Percentiles rank a stretch among this genome's conserved stretches.
Conservation (phyloP, 192 early-diverging fungal species). For the Entomortierella beljakovae region DNA sequence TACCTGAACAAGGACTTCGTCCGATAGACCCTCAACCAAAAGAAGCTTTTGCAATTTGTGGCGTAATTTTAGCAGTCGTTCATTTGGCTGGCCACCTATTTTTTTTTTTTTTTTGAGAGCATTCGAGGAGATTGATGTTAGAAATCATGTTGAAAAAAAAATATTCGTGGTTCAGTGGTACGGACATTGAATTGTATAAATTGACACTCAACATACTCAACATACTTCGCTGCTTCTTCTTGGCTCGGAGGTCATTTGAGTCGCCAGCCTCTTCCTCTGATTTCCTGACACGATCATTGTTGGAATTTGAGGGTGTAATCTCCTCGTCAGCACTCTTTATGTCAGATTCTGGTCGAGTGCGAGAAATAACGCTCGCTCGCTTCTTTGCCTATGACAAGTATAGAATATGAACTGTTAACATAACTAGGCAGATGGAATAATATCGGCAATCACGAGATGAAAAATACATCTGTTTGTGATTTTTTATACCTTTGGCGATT, state of each 20-base stretch:
- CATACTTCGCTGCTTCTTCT: slow-evolving; percentile 50
- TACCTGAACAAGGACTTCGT: slow-evolving; percentile 51
- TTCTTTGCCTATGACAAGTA: slow-evolving; percentile 37
- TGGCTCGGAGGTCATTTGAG: slow-evolving; percentile 34
- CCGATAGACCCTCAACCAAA: slow-evolving; percentile 41
- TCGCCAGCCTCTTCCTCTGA: slow-evolving; percentile 50
- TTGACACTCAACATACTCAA: not conserved
- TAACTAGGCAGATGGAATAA: no score
- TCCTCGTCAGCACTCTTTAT: slow-evolving; percentile 40
- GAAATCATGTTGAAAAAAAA: not conserved
- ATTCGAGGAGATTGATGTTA: no score
- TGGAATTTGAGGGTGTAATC: slow-evolving; percentile 12
- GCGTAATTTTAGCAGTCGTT: slow-evolving; percentile 49
- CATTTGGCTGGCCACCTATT: slow-evolving; percentile 47
- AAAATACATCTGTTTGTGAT: no score
- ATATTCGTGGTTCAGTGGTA: not conserved
- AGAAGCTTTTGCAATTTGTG: slow-evolving; percentile 57
- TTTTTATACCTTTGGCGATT: slow-evolving; percentile 31
- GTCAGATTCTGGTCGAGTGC: slow-evolving; percentile 26
- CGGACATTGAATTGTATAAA: not conserved
- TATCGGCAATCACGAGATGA: no score
- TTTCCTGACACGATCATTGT: slow-evolving; percentile 24
- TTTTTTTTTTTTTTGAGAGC: not conserved
- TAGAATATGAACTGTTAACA: no score
- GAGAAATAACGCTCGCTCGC: slow-evolving; percentile 18